A percentile compares a stretch with the other conserved stretches of the same genome.
phyloP scores from a whole-genome alignment of 2,329 filamentous ascomycete species.

The Alternaria rosae region DNA sequence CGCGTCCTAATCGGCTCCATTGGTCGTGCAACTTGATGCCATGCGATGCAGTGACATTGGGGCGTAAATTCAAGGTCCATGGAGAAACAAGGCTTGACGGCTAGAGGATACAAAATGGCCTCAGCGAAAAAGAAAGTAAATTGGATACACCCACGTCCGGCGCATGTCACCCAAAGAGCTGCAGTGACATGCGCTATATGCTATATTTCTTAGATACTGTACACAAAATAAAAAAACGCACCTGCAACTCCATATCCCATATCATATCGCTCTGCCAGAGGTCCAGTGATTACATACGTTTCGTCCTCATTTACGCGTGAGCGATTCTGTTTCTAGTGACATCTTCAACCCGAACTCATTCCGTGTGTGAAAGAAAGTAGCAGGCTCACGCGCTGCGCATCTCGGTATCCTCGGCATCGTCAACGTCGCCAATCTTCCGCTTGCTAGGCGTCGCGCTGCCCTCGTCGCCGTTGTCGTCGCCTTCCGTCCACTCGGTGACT shows the following conservation, averaged over 20 bases:
- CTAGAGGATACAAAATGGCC: too few relatives aligned
- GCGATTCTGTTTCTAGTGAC: conserved; percentile 31
- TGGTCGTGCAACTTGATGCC: conserved; percentile 1
- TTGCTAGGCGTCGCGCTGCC: conserved; percentile 34
- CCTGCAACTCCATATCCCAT: conserved; percentile 24
- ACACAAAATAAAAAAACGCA: conserved; percentile 17
- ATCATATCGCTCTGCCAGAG: conserved; percentile 16
- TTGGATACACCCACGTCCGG: background rate
- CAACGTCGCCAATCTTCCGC: conserved; percentile 45
- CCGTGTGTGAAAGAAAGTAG: background rate
- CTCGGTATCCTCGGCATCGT: conserved; percentile 40
- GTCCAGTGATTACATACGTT: conserved; percentile 15
- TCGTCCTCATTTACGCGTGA: conserved; percentile 34
- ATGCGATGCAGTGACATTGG: background rate
- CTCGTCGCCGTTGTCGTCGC: conserved; percentile 50
- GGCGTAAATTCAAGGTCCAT: background rate
- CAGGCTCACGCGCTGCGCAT: conserved; percentile 37
- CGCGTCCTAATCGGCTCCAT: conserved; percentile 9
- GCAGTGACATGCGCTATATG: conserved; percentile 16
- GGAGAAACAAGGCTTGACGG: background rate
- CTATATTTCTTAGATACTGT: conserved; percentile 12
- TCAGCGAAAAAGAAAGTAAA: background rate
- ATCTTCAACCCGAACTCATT: conserved; percentile 8
- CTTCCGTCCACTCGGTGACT: conserved; percentile 70
- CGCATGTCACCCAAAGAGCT: conserved; percentile 5